These are phyloP conservation scores for Lasiodiplodia hormozganensis DNA, from an alignment of 2,329 filamentous ascomycete species.

Conservation along the genomic window DNA sequence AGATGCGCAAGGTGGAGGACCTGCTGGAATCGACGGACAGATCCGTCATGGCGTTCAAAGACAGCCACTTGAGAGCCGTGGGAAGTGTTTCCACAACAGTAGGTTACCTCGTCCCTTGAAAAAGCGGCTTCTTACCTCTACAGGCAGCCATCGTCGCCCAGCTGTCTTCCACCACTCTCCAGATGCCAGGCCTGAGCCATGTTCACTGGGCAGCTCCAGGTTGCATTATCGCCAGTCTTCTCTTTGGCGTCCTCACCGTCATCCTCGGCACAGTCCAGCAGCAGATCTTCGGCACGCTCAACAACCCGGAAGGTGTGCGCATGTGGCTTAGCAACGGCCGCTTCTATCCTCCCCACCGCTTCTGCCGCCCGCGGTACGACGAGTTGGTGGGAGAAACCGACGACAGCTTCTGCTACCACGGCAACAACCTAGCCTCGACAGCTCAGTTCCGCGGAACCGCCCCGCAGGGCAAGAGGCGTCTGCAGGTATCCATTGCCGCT, in stretches of 20 bases:
- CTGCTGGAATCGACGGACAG: conserved; percentile 4
- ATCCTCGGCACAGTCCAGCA: conserved; percentile 20
- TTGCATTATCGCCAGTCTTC: conserved; percentile 15
- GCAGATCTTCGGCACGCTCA: conserved; percentile 16
- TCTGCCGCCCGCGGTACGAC: conserved; percentile 12
- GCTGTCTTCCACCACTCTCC: conserved; percentile 19
- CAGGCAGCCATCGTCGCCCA: conserved; percentile 22
- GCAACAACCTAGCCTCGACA: background rate
- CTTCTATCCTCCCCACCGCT: conserved; percentile 14
- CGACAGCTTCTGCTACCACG: background rate
- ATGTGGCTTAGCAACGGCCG: conserved; percentile 25
- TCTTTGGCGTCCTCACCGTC: conserved; percentile 22
- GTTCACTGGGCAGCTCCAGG: conserved; percentile 14
- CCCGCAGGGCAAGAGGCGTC: background rate
- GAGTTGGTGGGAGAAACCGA: background rate
- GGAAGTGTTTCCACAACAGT: conserved; percentile 11
- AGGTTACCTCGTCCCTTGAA: background rate
- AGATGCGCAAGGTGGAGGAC: conserved; percentile 23
- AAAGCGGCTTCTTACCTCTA: background rate
- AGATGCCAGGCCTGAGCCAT: conserved; percentile 18
- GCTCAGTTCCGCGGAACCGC: background rate
- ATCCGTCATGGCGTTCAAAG: conserved; percentile 20
- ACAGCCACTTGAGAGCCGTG: conserved; percentile 12
- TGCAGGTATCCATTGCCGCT: conserved; percentile 21
- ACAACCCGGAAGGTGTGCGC: conserved; percentile 15